Percentiles rank a stretch among this genome's conserved stretches.
phyloP scores from a whole-genome alignment of 176 grass and related monocot species.

The Ensete glaucum region DNA sequence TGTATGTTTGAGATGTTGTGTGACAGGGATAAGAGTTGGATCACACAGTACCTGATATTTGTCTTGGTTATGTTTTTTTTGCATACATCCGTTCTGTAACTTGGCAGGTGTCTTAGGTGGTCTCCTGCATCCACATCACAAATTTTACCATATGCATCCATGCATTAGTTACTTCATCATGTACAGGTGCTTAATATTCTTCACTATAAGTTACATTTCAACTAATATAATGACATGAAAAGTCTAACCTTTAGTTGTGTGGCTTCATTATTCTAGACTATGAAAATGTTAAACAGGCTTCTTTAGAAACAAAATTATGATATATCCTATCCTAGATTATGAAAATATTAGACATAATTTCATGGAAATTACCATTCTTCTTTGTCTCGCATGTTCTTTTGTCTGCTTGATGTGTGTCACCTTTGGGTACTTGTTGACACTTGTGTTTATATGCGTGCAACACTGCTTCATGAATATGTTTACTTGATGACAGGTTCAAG shows the following conservation, averaged over 20 bases:
- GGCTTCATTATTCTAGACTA: too few relatives aligned
- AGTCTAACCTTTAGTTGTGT: too few relatives aligned
- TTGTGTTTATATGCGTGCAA: background rate
- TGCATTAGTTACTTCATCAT: background rate
- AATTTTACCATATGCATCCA: background rate
- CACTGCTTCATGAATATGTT: background rate
- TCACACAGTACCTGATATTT: background rate
- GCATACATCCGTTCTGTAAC: background rate
- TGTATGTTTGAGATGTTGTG: background rate
- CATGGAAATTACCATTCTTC: background rate
- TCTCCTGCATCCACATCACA: background rate
- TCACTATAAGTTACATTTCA: too few relatives aligned
- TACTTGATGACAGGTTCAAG: conserved; percentile 66
- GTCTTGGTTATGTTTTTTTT: background rate
- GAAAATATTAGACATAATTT: background rate
- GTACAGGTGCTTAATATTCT: background rate
- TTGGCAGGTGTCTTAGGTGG: background rate
- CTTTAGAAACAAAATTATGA: background rate
- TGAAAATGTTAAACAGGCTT: too few relatives aligned
- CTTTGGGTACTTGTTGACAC: background rate
- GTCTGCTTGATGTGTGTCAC: background rate
- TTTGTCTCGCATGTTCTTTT: background rate
- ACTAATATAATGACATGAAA: too few relatives aligned
- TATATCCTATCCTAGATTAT: background rate
- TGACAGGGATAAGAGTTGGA: background rate